Conservation (phyloP, 805 yeast species). For the Suhomyces emberorum region DNA sequence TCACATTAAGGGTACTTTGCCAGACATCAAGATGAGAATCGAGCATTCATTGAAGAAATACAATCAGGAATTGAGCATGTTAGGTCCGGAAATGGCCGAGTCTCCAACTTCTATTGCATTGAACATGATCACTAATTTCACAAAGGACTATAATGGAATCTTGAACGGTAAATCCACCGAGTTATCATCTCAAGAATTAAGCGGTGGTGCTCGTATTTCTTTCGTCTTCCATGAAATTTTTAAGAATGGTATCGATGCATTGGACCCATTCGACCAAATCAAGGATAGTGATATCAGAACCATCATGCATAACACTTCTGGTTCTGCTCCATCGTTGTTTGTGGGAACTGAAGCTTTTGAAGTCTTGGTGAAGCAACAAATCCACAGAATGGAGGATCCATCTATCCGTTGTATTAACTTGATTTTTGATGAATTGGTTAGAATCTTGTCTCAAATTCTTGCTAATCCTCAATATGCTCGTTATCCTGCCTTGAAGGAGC, state of each 20-base stretch:
- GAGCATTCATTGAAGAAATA: conserved; percentile 58
- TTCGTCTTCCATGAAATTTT: conserved; percentile 96
- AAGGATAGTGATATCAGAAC: conserved; percentile 95
- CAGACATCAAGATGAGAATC: conserved; percentile 89
- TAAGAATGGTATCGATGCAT: conserved; percentile 84
- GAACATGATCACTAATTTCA: conserved; percentile 86
- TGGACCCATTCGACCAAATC: conserved; percentile 95
- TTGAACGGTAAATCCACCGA: conserved; percentile 92
- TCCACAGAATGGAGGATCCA: conserved; percentile 92
- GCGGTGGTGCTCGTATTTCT: conserved; percentile 97
- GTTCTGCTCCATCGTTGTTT: conserved; percentile 90
- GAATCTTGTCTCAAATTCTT: conserved; percentile 82
- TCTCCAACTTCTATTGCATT: conserved; percentile 87
- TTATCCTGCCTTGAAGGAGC: conserved; percentile 88
- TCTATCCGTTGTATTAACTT: conserved; percentile 81
- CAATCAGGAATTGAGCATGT: conserved; percentile 64
- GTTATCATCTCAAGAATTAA: conserved; percentile 80
- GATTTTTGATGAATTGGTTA: conserved; percentile 90
- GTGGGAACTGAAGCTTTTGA: conserved; percentile 98
- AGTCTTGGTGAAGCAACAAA: conserved; percentile 49
- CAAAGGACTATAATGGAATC: conserved; percentile 87
- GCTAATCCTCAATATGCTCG: conserved; percentile 74
- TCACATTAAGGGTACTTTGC: conserved; percentile 63
- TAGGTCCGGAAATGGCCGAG: conserved; percentile 89
- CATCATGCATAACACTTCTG: conserved; percentile 93